Conservation (phyloP, 352 stramenopile genomes). For the Globisporangium nagaii region DNA sequence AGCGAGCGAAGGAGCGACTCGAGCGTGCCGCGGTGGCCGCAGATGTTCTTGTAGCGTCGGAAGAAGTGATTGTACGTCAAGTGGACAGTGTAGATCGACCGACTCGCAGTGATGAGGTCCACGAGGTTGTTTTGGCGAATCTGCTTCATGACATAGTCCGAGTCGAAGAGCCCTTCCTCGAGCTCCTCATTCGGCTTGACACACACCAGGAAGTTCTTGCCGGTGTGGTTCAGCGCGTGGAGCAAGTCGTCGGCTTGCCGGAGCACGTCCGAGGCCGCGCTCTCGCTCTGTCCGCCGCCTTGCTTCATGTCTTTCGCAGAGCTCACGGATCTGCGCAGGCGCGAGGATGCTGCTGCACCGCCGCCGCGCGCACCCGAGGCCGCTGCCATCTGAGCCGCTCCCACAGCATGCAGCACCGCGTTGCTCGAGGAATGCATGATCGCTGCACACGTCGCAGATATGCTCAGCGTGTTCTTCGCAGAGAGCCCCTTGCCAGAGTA, state of each 20-base stretch:
- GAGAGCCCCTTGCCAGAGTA: constrained; percentile 73
- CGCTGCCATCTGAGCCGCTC: constrained; percentile 55
- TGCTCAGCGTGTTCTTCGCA: constrained; percentile 62
- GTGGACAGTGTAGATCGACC: constrained; percentile 68
- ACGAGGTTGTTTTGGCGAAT: constrained; percentile 63
- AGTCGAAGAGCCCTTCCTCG: constrained; percentile 61
- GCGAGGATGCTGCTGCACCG: constrained; percentile 21
- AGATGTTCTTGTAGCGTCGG: constrained; percentile 77
- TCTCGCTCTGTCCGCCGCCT: constrained; percentile 21
- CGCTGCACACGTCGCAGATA: constrained; percentile 71
- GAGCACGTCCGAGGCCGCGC: constrained; percentile 47
- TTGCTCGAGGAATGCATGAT: constrained; percentile 87
- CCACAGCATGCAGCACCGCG: constrained; percentile 60
- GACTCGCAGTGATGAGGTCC: constrained; percentile 68
- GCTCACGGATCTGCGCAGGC: constrained; percentile 43
- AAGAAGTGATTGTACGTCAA: constrained; percentile 81
- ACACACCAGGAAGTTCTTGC: constrained; percentile 79
- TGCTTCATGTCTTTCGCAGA: constrained; percentile 33
- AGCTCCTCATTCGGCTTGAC: constrained; percentile 71
- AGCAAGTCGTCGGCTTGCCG: constrained; percentile 65
- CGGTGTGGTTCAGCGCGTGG: constrained; percentile 62
- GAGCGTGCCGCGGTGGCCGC: constrained; percentile 64
- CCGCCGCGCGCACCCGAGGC: constrained; percentile 22
- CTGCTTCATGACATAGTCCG: constrained; percentile 65
- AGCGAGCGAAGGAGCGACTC: constrained; percentile 69